These are phyloP conservation scores for Erucastrum elatum DNA, from an alignment of 345 rosid genomes.

Conservation along the genomic window DNA sequence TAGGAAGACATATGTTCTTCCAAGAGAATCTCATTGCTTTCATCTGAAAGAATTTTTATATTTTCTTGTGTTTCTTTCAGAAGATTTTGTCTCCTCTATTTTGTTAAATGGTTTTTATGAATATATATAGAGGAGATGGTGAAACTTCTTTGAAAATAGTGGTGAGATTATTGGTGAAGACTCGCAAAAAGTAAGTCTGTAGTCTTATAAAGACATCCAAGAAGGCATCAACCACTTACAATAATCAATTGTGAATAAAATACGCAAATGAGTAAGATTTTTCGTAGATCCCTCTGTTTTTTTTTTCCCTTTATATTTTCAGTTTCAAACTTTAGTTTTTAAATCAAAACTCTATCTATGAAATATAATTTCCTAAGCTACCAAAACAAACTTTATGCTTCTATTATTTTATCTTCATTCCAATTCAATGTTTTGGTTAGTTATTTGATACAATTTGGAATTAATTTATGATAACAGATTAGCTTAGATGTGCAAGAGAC, in stretches of 20 bases:
- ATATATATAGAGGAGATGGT: constrained; percentile 31
- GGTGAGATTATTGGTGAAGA: constrained; percentile 35
- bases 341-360: background rate
- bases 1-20: constrained; percentile 40
- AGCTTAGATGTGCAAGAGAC: background rate
- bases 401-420: background rate
- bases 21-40: constrained; percentile 38
- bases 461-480: background rate
- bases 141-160: constrained; percentile 39
- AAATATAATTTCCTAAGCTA: background rate
- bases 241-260: constrained; percentile 7
- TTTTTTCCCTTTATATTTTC: background rate
- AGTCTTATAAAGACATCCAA: constrained; percentile 33
- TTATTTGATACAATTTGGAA: background rate
- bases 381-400: background rate
- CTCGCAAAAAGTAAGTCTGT: constrained; percentile 29
- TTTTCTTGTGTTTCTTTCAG: constrained; percentile 12
- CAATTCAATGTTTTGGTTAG: background rate
- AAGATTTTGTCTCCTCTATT: constrained; percentile 21
- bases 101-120: constrained; percentile 1
- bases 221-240: constrained; percentile 8
- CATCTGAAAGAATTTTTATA: constrained; percentile 18
- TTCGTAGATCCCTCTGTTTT: constrained; percentile 7
- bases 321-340: background rate
- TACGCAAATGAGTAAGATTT: constrained; percentile 16